Percentiles rank a stretch among this genome's conserved stretches.
Conservation (phyloP, 225 moss, liverwort and hornwort species). For the Sphagnum tenellum region DNA sequence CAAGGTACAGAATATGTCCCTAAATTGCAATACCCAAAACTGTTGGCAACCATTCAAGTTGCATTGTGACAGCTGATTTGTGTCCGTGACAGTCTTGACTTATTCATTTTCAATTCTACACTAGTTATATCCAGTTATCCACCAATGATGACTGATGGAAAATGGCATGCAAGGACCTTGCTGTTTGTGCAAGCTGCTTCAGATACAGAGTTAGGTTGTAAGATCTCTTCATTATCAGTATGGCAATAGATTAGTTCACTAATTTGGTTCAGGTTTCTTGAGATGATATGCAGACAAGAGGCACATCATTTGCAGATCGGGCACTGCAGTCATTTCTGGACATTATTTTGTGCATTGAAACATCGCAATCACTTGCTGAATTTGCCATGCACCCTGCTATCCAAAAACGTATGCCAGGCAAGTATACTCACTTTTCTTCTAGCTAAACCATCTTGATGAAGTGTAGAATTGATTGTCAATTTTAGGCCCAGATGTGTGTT, state of each 20-base stretch:
- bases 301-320: constrained; percentile 89
- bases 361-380: constrained; percentile 90
- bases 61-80: not conserved
- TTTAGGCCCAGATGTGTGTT: too few species aligned
- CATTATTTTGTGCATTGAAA: constrained; percentile 93
- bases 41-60: not conserved
- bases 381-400: constrained; percentile 97
- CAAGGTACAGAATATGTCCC: constrained; percentile 31
- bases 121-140: not conserved
- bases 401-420: constrained; percentile 86
- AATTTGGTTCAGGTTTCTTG: too few species aligned
- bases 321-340: constrained; percentile 90
- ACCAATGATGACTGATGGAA: too few species aligned
- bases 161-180: too few species aligned
- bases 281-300: constrained; percentile 36
- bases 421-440: too few species aligned
- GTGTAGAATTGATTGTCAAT: too few species aligned
- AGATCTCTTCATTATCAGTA: too few species aligned
- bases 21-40: too few species aligned
- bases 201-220: too few species aligned
- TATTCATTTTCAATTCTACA: not conserved
- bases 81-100: not conserved
- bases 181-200: too few species aligned
- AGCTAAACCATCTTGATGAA: too few species aligned
- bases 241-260: too few species aligned